Base-by-base conservation (phyloP, 192 early-diverging fungal species). In the Umbelopsis vinacea region DNA sequence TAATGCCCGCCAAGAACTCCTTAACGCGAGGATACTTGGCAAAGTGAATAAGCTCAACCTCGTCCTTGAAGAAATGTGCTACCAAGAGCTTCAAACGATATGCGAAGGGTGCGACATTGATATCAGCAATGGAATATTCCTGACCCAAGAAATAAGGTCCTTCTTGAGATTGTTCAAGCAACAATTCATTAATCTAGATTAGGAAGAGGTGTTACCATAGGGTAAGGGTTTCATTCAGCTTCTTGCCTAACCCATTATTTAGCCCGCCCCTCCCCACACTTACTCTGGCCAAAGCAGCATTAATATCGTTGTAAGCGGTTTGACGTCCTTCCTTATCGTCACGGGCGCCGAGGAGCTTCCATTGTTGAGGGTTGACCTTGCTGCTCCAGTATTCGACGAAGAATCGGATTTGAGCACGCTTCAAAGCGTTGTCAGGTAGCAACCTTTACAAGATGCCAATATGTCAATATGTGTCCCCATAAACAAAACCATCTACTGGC, bases 61-160 rank as follows among this genome's bases (percentile, higher is more conserved):
- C 67, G 3, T 52, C 76, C 71, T 73, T 40, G 38, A 73, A 52
- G 52, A 52, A 73, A 17, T 15, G 4, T 7, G 55, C 52, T 19
- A 45, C 33, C 7, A 77, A 48, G 1, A 48, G 37, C 6, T 46
- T n/a, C 60, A 82, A 53, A 12, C 85, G 85, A 17, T 52, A 79
- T 29, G 76, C 26, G 71, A 83, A 81, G 22, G 85, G 85, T 5
- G 81, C 78, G 23, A 84, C 47, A 6, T 79, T 77, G 38, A 84
- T 66, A 71, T 86, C 85, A 24, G 85, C 85, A 52, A 86, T 74
- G 2, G 80, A 74, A 57, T 76, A 86, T 52, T 83, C 68, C 4
- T 74, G 71, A 17, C 85, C 85, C 12, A 86, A 66, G 74, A 81
- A 84, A 57, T 76, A 86, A 37, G 79, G 77, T 23, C 85, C 85